Base-by-base conservation (phyloP, 352 stramenopile genomes). In the Phytopythium oedochilum region DNA sequence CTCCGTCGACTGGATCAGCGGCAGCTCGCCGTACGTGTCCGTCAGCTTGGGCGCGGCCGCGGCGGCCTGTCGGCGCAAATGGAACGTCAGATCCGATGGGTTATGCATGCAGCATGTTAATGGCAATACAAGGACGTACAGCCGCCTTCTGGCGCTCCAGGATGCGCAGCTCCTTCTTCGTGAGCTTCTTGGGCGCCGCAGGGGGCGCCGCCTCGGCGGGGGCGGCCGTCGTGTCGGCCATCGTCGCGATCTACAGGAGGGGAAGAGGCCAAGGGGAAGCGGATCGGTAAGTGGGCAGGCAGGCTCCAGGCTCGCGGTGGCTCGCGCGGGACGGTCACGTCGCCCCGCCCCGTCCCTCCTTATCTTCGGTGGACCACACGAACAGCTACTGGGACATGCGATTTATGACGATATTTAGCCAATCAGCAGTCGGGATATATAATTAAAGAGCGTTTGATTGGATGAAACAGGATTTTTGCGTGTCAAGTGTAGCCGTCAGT, bases 151-250 rank as follows among this genome's bases (percentile, higher is more conserved):
- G 85, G 59, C 82, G 77, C 71, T 93, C 85, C 12, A 94, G 79
- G 57, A 93, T 89, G 70, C 85, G 85, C 67, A 94, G 73, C 66
- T 94, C 85, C 78, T 94, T 94, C 78, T 94, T 94, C 14, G 85
- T 94, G 39, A 94, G 70, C 63, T 94, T 91, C 76, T 94, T 91
- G 23, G 75, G 78, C 34, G 54, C 39, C 28, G 44, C 31, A 3
- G 54, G 54, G 36, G 49, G n/a, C 6, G 47, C 47, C 20, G 29
- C 47, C 15, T 34, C 47, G 25, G 43, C 43, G 44, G 68, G 57
- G 43, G 66, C 52, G 29, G 63, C 57, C 53, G 63, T 59, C 18
- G 54, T 57, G 73, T 86, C 75, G 32, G 73, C 71, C 75, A 86
- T 86, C 34, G 61, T 60, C 49, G 47, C 9, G 5, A 40, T n/a